Conservation (phyloP, 306 rosid species). For the Alnus glutinosa region DNA sequence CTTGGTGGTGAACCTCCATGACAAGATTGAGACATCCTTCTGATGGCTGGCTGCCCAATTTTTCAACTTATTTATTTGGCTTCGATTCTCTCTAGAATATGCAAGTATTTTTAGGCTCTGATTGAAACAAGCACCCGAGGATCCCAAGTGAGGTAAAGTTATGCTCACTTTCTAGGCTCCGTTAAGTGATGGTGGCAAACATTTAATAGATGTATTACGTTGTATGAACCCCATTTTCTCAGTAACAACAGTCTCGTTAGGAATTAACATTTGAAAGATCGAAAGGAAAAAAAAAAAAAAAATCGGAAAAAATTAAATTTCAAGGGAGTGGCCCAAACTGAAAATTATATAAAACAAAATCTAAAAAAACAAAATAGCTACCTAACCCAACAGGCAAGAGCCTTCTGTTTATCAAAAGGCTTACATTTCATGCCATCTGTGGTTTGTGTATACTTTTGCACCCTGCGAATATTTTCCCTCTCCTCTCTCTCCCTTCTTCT, state of each 20-base stretch:
- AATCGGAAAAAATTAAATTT: too few relatives aligned
- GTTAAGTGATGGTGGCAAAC: constrained; percentile 1
- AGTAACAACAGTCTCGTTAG: background rate
- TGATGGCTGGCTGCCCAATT: constrained; percentile 33
- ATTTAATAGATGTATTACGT: background rate
- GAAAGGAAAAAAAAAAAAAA: too few relatives aligned
- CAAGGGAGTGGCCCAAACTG: too few relatives aligned
- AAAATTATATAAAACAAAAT: too few relatives aligned
- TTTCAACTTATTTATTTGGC: constrained; percentile 25
- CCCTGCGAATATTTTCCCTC: too few relatives aligned
- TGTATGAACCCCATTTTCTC: constrained; percentile 7
- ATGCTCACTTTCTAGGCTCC: constrained; percentile 22
- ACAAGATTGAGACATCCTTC: constrained; percentile 68
- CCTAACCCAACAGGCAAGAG: too few relatives aligned
- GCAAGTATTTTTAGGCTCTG: constrained; percentile 25
- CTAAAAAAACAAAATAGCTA: too few relatives aligned
- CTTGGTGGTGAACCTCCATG: constrained; percentile 92
- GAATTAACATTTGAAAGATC: too few relatives aligned
- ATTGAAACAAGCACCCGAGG: constrained; percentile 23
- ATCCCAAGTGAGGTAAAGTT: background rate
- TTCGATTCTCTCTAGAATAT: constrained; percentile 14
- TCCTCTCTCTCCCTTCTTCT: too few relatives aligned
- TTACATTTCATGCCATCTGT: too few relatives aligned
- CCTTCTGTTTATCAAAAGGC: too few relatives aligned
- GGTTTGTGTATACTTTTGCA: too few relatives aligned